Evolutionary conservation across 306 rosid species (phyloP), one percentile per base, ranked within the genome.

Genomic region (Amphicarpaea edgeworthii): DNA sequence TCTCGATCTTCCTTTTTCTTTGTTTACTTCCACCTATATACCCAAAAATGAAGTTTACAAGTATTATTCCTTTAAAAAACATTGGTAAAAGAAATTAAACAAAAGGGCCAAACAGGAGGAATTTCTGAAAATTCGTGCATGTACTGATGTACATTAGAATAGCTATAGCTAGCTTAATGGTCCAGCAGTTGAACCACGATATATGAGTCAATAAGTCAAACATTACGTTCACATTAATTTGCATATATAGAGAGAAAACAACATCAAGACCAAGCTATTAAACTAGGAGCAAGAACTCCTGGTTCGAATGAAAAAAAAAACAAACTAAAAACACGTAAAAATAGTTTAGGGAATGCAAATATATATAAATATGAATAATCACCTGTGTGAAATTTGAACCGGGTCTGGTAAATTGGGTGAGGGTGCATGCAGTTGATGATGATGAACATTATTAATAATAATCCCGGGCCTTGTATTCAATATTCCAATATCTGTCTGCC

Each of bases 401-500:
- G 68, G 68, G 12, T 70, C 67, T 50, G 82, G 55, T 43, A 84
- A 61, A 69, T 80, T 69, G 73, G 77, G 49, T 38, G 85, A 74
- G 17, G 34, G 28, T 53, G 70, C 87, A 77, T 85, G 87, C 53
- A 72, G 59, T n/a, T n/a, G n/a, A n/a, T n/a, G n/a, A 75, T 86
- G 61, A 70, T 60, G 68, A 28, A 17, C 75, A 79, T 26, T 77
- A n/a, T n/a, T n/a, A n/a, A n/a, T n/a, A n/a, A n/a, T n/a, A 81
- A 69, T 68, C 51, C 81, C 86, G 72, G 53, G 82, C 85, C 79
- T 87, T 55, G 53, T 85, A 45, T 32, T 87, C 72, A 83, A 81
- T n/a, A n/a, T n/a, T 17, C 87, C 85, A 77, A 77, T 38, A 73
- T 87, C 85, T 60, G 79, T 83, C 69, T 72, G 88, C 23, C 86